Evolutionary conservation across 768 basidiomycete genomes (phyloP).

Genomic region (Termitomyces sp.): DNA sequence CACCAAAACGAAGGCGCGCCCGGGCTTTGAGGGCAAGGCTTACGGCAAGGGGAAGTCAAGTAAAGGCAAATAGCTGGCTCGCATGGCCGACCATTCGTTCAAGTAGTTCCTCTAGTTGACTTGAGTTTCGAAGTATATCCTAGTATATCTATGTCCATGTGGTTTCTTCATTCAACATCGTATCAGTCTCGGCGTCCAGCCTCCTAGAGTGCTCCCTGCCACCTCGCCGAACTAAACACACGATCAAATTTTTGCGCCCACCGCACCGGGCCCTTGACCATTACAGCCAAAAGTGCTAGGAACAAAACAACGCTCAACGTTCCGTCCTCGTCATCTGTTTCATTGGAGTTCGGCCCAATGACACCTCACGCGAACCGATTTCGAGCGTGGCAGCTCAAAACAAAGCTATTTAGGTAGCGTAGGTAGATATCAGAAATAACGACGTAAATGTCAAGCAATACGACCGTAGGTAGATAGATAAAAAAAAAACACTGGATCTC

Average conservation of each 20-base stretch:
- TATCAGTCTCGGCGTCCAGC: not conserved
- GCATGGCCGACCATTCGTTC: not conserved
- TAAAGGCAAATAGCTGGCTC: conserved; percentile 22
- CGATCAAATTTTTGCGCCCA: not conserved
- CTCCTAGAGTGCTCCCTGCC: not conserved
- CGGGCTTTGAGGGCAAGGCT: conserved; percentile 86
- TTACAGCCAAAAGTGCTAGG: too few species aligned
- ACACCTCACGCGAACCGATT: too few species aligned
- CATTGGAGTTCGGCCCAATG: too few species aligned
- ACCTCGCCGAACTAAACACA: not conserved
- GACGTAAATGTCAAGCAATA: too few species aligned
- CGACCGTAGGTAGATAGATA: too few species aligned
- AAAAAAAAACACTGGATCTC: too few species aligned
- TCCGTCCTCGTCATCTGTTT: too few species aligned
- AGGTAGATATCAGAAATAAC: too few species aligned
- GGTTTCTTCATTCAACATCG: not conserved
- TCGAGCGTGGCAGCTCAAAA: too few species aligned
- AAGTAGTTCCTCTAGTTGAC: not conserved
- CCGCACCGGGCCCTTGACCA: too few species aligned
- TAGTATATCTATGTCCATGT: not conserved
- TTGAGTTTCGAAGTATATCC: not conserved
- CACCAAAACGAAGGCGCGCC: conserved; percentile 67
- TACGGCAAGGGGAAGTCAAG: conserved; percentile 50
- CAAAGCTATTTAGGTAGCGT: too few species aligned
- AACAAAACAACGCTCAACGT: too few species aligned